These are phyloP conservation scores for Pythium sp. DNA, from an alignment of 352 stramenopile species.

Conservation along the genomic window DNA sequence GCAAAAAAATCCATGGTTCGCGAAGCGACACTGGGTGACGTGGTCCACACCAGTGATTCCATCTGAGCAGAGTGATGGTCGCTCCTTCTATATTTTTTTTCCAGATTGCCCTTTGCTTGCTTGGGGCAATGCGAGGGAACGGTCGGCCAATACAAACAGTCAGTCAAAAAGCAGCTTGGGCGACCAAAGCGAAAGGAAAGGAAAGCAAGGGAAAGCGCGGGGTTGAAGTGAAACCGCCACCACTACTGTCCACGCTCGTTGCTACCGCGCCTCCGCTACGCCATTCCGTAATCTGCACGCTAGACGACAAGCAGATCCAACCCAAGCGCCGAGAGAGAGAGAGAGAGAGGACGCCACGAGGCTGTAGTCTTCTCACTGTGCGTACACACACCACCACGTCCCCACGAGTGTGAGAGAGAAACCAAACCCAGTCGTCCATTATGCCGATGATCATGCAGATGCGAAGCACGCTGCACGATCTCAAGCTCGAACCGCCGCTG, in stretches of 20 bases:
- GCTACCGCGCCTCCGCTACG: neutral
- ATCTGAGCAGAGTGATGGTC: constrained; percentile 2
- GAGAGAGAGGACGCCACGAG: neutral
- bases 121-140: neutral
- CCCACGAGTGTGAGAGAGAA: neutral
- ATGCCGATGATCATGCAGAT: constrained; percentile 3
- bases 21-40: neutral
- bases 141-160: neutral
- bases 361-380: neutral
- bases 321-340: neutral
- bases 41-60: constrained; percentile 6
- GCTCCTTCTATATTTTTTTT: neutral
- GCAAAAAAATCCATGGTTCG: neutral
- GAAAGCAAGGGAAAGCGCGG: no score
- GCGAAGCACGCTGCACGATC: neutral
- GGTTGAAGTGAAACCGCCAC: constrained; percentile 12
- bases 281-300: constrained; percentile 6
- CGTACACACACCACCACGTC: neutral
- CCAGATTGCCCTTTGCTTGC: neutral
- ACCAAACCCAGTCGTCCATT: neutral
- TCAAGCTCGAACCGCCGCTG: neutral
- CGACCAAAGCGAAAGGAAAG: neutral
- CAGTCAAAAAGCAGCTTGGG: neutral
- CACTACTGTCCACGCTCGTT: neutral
- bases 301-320: neutral